Base-by-base conservation (phyloP, 1,139 yeast species). In the Suhomyces anneliseae region DNA sequence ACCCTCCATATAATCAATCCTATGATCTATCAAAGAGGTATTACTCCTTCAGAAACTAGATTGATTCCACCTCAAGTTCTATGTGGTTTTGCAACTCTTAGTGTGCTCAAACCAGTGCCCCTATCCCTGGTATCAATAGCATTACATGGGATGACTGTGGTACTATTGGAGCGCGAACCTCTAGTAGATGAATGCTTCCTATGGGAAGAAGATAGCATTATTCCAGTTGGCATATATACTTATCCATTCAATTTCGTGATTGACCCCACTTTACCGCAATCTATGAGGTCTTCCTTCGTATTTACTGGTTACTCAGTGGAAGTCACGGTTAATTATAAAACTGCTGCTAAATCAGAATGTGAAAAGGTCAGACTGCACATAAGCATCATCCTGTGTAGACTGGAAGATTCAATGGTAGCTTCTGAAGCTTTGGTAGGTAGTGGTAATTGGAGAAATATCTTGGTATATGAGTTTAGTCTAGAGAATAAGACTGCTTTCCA, bases 401-500 rank as follows among this genome's bases (percentile, higher is more conserved):
- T 51, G 12, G 58, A 54, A 14, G 40, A 33, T 27, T 38, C 46
- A 7, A 40, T 42, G 1, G 27, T 42, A 8, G 39, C 38, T 24
- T 32, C 46, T 8, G 55, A 48, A 19, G 29, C 49, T 15, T 27
- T 46, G 9, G 24, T 43, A 4, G 49, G 47, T 11, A 40, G 56
- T 2, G 63, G 63, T 2, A 58, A 57, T 40, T 59, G 63, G 63
- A 41, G 62, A 38, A 50, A 56, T 38, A 38, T 56, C 27, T 38
- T 58, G n/a, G 46, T 55, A 15, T 58, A 58, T 44, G 57, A 56
- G 34, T 55, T 54, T 38, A 43, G 45, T 14, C 45, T 57, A 27
- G 58, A 55, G 40, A 52, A 48, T 42, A 57, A 53, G 39, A 39
- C 55, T 9, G 58, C 57, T 6, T 57, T 54, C 36, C 59, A 57